Percentiles rank a stretch among this genome's conserved stretches.
Conservation (phyloP, 192 early-diverging fungal species). For the Rhizoclosmatium globosum region DNA sequence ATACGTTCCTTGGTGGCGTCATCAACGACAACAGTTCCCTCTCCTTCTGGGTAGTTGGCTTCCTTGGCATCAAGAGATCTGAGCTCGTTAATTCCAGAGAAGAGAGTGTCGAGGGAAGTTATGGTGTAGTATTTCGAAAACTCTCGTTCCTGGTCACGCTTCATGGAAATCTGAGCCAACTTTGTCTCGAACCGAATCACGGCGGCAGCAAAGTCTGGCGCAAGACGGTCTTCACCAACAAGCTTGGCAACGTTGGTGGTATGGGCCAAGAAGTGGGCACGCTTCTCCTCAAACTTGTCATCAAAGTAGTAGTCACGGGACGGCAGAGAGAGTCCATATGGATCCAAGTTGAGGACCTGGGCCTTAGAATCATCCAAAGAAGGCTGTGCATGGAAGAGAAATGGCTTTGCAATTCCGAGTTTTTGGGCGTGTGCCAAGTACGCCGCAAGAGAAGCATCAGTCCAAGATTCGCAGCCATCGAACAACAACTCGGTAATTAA, state of each 20-base stretch:
- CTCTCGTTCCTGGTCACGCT: conserved; percentile 3
- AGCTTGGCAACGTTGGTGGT: neutral
- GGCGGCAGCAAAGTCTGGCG: conserved; percentile 18
- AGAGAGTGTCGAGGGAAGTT: neutral
- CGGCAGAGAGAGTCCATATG: conserved; percentile 8
- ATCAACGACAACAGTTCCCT: neutral
- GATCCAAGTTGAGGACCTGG: neutral
- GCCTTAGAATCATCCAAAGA: conserved; percentile 4
- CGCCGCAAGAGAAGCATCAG: neutral
- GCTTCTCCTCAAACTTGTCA: conserved; percentile 15
- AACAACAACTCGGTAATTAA: neutral
- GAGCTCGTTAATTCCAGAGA: conserved; percentile 24
- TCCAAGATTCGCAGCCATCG: neutral
- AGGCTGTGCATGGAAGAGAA: neutral
- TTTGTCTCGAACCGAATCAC: conserved; percentile 27
- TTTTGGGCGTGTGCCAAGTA: neutral
- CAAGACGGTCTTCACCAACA: conserved; percentile 22
- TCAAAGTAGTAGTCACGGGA: conserved; percentile 32
- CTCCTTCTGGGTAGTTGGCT: conserved; percentile 12
- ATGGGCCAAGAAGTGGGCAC: conserved; percentile 2
- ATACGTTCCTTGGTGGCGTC: neutral
- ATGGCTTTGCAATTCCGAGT: neutral
- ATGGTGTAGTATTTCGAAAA: conserved; percentile 28
- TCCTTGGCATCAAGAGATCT: conserved; percentile 15
- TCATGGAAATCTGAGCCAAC: conserved; percentile 18